Conservation (phyloP, 225 moss, liverwort and hornwort species). For the Bryoerythrophyllum caledonicum region DNA sequence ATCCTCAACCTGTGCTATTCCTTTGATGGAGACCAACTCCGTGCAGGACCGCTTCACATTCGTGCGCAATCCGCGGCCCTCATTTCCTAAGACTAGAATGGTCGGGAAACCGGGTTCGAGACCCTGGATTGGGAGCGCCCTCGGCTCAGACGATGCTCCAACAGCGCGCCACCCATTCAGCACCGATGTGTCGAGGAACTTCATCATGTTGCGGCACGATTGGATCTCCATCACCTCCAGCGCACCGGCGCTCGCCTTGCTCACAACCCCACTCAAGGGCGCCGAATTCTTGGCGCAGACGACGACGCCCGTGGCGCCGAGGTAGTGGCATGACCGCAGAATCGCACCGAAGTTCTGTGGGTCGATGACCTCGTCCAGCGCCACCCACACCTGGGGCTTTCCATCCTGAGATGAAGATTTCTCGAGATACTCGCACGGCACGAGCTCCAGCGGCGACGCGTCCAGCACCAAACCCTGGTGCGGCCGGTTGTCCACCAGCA, state of each 20-base stretch:
- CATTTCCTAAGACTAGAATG: conserved; percentile 87
- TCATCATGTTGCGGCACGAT: conserved; percentile 90
- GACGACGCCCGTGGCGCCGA: conserved; percentile 86
- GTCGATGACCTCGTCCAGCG: conserved; percentile 90
- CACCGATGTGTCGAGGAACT: conserved; percentile 73
- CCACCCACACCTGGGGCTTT: conserved; percentile 80
- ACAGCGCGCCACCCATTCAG: conserved; percentile 84
- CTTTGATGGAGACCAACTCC: conserved; percentile 63
- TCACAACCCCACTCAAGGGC: conserved; percentile 94
- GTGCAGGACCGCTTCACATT: conserved; percentile 91
- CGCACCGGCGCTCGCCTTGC: conserved; percentile 97
- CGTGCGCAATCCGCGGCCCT: conserved; percentile 89
- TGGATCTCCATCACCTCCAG: conserved; percentile 98
- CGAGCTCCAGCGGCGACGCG: conserved; percentile 84
- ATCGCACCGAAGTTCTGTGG: conserved; percentile 98
- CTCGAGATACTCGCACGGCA: conserved; percentile 71
- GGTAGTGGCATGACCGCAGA: conserved; percentile 79
- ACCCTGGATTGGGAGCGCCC: conserved; percentile 59
- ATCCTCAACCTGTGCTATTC: conserved; percentile 20
- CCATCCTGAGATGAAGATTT: conserved; percentile 27
- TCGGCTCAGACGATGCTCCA: conserved; percentile 70
- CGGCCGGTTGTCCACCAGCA: conserved; percentile 89
- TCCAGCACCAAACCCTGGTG: conserved; percentile 94
- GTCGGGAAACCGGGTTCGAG: conserved; percentile 74
- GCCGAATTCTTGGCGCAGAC: conserved; percentile 98